Evolutionary conservation across 2,329 filamentous ascomycete species (phyloP).

Genomic region (Diaporthe sp.): DNA sequence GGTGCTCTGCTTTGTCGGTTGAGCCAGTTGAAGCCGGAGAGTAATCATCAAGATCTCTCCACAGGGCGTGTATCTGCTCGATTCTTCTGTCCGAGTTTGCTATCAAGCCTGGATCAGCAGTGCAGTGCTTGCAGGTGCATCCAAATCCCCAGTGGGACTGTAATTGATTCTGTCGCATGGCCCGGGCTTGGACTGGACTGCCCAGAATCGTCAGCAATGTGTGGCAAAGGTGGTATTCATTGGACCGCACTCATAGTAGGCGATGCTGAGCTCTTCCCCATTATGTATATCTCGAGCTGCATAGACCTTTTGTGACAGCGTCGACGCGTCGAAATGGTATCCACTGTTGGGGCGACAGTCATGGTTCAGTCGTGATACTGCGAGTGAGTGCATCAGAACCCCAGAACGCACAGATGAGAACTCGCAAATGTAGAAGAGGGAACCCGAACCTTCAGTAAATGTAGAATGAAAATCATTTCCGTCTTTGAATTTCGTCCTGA

Average conservation of each 20-base stretch:
- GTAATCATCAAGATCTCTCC: conserved; percentile 35
- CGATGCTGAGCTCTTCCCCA: conserved; percentile 24
- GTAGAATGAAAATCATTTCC: conserved; percentile 31
- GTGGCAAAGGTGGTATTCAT: no score
- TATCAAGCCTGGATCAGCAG: not conserved
- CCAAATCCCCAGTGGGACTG: conserved; percentile 22
- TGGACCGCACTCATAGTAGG: conserved; percentile 21
- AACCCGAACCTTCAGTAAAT: conserved; percentile 13
- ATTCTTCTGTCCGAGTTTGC: conserved; percentile 9
- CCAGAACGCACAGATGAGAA: not conserved
- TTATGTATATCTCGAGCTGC: conserved; percentile 15
- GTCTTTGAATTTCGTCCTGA: not conserved
- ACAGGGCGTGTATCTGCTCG: conserved; percentile 22
- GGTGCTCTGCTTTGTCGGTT: conserved; percentile 10
- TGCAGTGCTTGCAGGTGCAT: conserved; percentile 34
- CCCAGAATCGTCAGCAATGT: not conserved
- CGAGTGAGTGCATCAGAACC: not conserved
- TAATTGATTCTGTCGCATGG: conserved; percentile 19
- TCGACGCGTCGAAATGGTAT: conserved; percentile 25
- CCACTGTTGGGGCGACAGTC: conserved; percentile 31
- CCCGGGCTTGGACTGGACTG: conserved; percentile 26
- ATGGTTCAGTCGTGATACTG: conserved; percentile 29
- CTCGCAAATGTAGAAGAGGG: not conserved
- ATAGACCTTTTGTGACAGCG: conserved; percentile 26
- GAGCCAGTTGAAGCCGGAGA: not conserved